These are phyloP conservation scores for Solanum chaucha DNA, from an alignment of 257 asterid genomes.

Conservation along the genomic window DNA sequence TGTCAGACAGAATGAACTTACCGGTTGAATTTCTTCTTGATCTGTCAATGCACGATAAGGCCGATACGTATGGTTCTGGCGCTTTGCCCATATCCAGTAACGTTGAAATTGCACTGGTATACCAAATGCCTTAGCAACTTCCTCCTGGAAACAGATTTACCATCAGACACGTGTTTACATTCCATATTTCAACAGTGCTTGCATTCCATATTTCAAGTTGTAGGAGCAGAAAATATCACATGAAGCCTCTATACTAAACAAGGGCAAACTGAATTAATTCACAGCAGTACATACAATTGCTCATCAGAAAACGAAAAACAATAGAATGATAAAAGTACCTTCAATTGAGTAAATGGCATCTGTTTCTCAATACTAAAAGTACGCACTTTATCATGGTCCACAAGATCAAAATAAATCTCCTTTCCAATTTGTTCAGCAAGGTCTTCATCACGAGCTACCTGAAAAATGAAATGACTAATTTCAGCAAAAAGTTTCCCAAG, in stretches of 20 bases:
- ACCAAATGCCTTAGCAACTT: conserved; percentile 69
- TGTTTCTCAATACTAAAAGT: conserved; percentile 64
- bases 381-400: conserved; percentile 79
- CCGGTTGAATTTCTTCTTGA: conserved; percentile 65
- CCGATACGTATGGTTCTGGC: conserved; percentile 75
- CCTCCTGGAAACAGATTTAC: conserved; percentile 40
- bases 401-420: conserved; percentile 58
- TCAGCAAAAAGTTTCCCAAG: neutral
- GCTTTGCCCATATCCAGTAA: conserved; percentile 82
- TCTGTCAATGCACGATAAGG: conserved; percentile 59
- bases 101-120: conserved; percentile 67
- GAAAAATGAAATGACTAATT: neutral
- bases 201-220: neutral
- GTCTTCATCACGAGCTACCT: conserved; percentile 86
- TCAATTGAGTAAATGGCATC: conserved; percentile 43
- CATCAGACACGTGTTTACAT: neutral
- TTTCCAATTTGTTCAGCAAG: conserved; percentile 59
- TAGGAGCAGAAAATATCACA: neutral
- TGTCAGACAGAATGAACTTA: conserved; percentile 15
- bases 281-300: neutral
- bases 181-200: too few relatives aligned
- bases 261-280: neutral
- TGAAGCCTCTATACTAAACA: neutral
- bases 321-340: conserved; percentile 32
- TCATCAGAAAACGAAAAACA: neutral